Evolutionary conservation across 2,329 filamentous ascomycete species (phyloP), one percentile per base, ranked within the genome.

Genomic region (Penicillium glabrum): DNA sequence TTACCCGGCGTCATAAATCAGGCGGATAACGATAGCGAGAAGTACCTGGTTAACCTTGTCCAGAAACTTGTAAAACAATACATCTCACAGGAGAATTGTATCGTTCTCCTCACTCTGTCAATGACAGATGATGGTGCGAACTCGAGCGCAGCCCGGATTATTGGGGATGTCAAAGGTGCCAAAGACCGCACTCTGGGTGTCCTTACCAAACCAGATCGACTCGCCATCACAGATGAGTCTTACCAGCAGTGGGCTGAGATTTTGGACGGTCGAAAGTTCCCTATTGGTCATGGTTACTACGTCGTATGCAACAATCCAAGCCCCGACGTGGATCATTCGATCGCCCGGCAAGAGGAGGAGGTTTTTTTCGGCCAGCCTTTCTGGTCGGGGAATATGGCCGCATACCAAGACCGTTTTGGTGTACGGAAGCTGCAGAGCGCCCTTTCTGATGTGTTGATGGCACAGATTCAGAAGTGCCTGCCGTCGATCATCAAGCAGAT

Each of bases 1-100:
- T 80, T 96, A 0, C 92, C 92, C 0, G 92, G 92, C 0, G 86
- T 96, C 0, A 93, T 96, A 59, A 85, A 86, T 21, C 88, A 88
- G 8, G 82, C 87, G 0, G 84, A 86, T 2, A 80, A 86, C 8
- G 82, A 83, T 8, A 79, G 84, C 3, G 86, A 93, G 16, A 79
- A 83, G 10, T 89, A 89, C 55, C 77, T 93, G 0, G 88, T 93
- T 13, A 78, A 82, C 0, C 85, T 95, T 0, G 89, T 96, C 0
- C 81, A 86, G 50, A 89, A 89, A 19, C 70, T 96, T 0, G 86
- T 91, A 0, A 81, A 79, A 2, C 79, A 86, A 0, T 96, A 96
- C 62, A 87, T 96, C 5, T 74, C 79, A 0, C 83, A 90, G 2
- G 74, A 83, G 0, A 86, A 88, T 1, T 88, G 90, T 3, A 85